Evolutionary conservation across 345 rosid species (phyloP).

Genomic region (Carallia brachiata): DNA sequence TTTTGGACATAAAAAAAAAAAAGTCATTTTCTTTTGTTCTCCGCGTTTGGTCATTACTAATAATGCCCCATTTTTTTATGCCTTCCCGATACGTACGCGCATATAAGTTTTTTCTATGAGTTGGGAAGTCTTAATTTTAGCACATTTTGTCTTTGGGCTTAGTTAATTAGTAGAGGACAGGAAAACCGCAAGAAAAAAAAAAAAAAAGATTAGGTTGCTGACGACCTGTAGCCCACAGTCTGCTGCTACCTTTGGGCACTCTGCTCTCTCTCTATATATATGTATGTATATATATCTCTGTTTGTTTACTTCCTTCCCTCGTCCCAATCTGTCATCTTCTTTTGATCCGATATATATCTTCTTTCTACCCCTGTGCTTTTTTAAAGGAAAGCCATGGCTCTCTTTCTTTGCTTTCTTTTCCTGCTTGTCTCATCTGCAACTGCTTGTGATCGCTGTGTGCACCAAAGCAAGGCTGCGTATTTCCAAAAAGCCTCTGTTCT

Average conservation of each 20-base stretch:
- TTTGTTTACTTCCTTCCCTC: neutral
- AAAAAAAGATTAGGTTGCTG: too few relatives aligned
- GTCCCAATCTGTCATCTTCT: neutral
- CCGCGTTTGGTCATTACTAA: slow-evolving; percentile 31
- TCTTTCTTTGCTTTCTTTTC: slow-evolving; percentile 32
- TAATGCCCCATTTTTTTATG: neutral
- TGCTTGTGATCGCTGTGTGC: slow-evolving; percentile 90
- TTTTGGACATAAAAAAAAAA: too few relatives aligned
- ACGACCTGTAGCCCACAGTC: slow-evolving; percentile 46
- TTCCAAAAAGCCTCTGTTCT: slow-evolving; percentile 67
- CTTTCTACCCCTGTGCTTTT: neutral
- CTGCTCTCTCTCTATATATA: too few relatives aligned
- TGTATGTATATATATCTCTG: too few relatives aligned
- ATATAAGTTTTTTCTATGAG: too few relatives aligned
- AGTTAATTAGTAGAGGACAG: too few relatives aligned
- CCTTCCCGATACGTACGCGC: too few relatives aligned
- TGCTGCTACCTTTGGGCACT: neutral
- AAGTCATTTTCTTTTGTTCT: neutral
- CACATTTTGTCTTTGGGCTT: too few relatives aligned
- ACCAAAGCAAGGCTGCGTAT: slow-evolving; percentile 62
- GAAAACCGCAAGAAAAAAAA: too few relatives aligned
- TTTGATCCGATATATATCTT: neutral
- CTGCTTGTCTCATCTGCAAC: slow-evolving; percentile 41
- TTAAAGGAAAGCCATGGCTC: slow-evolving; percentile 31
- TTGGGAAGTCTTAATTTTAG: too few relatives aligned